Evolutionary conservation across 2,329 filamentous ascomycete species (phyloP).

Genomic region (Clonostachys rosea): DNA sequence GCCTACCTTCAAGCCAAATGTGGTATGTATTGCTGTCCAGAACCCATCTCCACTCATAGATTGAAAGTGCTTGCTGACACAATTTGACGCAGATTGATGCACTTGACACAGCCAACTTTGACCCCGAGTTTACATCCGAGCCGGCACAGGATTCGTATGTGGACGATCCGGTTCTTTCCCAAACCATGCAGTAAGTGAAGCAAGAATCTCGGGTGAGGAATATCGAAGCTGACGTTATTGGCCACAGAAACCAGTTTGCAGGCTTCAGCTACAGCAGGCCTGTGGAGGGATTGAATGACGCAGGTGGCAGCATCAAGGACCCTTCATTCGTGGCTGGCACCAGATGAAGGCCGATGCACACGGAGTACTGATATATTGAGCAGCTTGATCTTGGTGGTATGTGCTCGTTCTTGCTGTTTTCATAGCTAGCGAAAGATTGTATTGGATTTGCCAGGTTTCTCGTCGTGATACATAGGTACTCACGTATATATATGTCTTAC

Average conservation of each 20-base stretch:
- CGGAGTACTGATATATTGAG: no score
- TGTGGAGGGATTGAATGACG: conserved; percentile 88
- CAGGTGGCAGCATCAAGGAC: conserved; percentile 89
- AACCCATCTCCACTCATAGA: not conserved
- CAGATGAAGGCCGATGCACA: conserved; percentile 15
- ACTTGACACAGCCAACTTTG: conserved; percentile 89
- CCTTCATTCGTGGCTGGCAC: conserved; percentile 65
- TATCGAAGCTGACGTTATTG: no score
- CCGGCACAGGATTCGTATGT: conserved; percentile 89
- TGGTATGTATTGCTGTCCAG: conserved; percentile 58
- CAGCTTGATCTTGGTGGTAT: no score
- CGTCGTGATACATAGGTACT: no score
- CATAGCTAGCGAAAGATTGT: no score
- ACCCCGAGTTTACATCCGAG: conserved; percentile 86
- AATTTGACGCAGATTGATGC: conserved; percentile 60
- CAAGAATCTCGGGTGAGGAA: no score
- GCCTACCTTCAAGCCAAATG: conserved; percentile 93
- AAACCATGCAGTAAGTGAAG: conserved; percentile 71
- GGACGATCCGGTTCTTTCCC: conserved; percentile 81
- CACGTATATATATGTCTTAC: no score
- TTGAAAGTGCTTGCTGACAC: not conserved
- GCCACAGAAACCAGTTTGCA: conserved; percentile 67
- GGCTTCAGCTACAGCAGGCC: conserved; percentile 98
- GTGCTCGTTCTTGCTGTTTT: no score
- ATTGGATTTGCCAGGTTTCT: no score